phyloP scores from a whole-genome alignment of 495 filamentous ascomycete species.

The Podospora didyma region DNA sequence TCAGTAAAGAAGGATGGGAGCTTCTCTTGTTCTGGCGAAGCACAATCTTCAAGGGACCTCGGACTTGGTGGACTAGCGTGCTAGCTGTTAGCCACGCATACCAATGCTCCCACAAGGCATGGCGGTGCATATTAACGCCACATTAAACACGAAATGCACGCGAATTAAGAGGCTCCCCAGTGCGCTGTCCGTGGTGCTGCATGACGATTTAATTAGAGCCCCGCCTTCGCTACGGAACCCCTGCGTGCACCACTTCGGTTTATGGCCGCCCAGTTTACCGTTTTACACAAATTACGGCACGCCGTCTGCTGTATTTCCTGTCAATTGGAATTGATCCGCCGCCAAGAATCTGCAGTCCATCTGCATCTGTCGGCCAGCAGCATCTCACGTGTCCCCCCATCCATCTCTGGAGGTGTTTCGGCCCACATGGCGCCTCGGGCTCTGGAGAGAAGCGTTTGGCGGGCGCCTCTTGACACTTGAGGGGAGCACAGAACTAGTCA shows the following conservation, averaged over 20 bases:
- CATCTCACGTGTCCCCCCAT: too few species aligned
- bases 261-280: too few species aligned
- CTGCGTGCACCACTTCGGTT: too few species aligned
- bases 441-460: slow-evolving; percentile 4
- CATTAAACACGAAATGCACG: slow-evolving; percentile 18
- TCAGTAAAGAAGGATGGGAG: too few species aligned
- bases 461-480: slow-evolving; percentile 15
- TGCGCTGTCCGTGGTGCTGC: slow-evolving; percentile 13
- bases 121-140: slow-evolving; percentile 14
- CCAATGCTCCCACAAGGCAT: slow-evolving; percentile 7
- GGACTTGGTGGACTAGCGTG: too few species aligned
- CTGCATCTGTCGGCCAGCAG: not conserved
- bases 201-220: slow-evolving; percentile 24
- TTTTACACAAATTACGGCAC: too few species aligned
- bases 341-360: too few species aligned
- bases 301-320: too few species aligned
- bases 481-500: not conserved
- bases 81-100: too few species aligned
- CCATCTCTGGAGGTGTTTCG: not conserved
- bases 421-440: not conserved
- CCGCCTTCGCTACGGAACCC: not conserved
- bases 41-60: too few species aligned
- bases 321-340: too few species aligned
- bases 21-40: too few species aligned
- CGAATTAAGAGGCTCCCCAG: slow-evolving; percentile 15